phyloP scores from a whole-genome alignment of 1,139 yeast species.

The Geotrichum histeridarum region DNA sequence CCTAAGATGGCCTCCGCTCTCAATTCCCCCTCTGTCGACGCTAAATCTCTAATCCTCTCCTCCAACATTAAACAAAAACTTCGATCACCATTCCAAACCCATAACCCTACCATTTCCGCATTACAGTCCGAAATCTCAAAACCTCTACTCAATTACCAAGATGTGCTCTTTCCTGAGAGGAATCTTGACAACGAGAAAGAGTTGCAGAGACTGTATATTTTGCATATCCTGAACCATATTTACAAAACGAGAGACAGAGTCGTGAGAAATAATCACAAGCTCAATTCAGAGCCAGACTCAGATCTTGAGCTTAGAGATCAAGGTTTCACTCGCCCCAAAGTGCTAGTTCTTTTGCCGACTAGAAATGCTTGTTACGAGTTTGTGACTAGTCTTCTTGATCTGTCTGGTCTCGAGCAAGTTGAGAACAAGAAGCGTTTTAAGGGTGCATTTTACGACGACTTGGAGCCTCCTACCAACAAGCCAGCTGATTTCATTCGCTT shows the following conservation, averaged over 20 bases:
- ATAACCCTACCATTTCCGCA: constrained; percentile 32
- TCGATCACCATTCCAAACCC: constrained; percentile 16
- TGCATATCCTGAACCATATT: constrained; percentile 79
- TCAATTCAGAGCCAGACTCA: constrained; percentile 44
- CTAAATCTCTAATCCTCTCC: constrained; percentile 1
- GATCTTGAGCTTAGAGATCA: constrained; percentile 74
- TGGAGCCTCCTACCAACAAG: constrained; percentile 51
- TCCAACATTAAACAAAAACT: constrained; percentile 14
- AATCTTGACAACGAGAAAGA: constrained; percentile 42
- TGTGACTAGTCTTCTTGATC: constrained; percentile 55
- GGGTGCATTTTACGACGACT: constrained; percentile 57
- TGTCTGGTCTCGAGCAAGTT: constrained; percentile 65
- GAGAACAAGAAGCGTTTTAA: constrained; percentile 77
- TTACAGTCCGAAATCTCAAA: constrained; percentile 47
- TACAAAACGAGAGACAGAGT: constrained; percentile 80
- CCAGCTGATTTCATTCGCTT: constrained; percentile 77
- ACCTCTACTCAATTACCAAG: constrained; percentile 69
- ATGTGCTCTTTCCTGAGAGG: constrained; percentile 60
- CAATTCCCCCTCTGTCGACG: background rate
- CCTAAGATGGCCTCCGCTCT: constrained; percentile 3
- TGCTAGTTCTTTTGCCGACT: constrained; percentile 76
- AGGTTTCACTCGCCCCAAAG: constrained; percentile 93
- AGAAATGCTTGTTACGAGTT: constrained; percentile 71
- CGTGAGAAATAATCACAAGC: constrained; percentile 63
- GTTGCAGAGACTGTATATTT: constrained; percentile 58